These are phyloP conservation scores for Paecilomyces sp. DNA, from an alignment of 2,329 filamentous ascomycete genomes.

Conservation along the genomic window DNA sequence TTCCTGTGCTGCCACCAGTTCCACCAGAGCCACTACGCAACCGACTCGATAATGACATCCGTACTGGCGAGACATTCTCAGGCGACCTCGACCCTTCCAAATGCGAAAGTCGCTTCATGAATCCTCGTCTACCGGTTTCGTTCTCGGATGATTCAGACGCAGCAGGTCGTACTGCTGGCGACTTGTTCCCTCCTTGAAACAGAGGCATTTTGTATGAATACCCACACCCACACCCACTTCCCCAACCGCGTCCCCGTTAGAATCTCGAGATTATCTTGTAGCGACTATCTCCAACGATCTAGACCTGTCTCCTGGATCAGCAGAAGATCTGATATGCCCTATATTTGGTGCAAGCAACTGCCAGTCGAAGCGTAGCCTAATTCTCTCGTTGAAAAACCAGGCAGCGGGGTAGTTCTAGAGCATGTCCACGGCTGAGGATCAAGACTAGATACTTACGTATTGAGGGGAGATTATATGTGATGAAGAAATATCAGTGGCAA, in stretches of 20 bases:
- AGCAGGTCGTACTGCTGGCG: background rate
- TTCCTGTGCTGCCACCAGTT: background rate
- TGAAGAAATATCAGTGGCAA: background rate
- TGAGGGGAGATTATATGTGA: background rate
- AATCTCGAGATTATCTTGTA: background rate
- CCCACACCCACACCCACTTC: background rate
- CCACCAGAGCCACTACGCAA: background rate
- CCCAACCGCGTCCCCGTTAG: background rate
- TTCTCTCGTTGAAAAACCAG: background rate
- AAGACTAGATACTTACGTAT: background rate
- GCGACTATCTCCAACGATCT: background rate
- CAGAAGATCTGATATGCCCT: background rate
- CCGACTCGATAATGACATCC: background rate
- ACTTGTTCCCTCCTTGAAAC: background rate
- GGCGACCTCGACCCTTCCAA: background rate
- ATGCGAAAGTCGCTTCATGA: background rate
- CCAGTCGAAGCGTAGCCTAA: background rate
- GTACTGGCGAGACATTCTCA: background rate
- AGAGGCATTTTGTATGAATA: background rate
- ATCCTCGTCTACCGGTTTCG: background rate
- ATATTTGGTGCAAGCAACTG: background rate
- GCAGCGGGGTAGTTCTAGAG: background rate
- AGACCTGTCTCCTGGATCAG: background rate
- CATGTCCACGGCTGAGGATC: background rate
- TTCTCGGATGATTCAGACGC: background rate